These are phyloP conservation scores for Aspergillus proliferans DNA, from an alignment of 2,329 filamentous ascomycete species.

Conservation along the genomic window DNA sequence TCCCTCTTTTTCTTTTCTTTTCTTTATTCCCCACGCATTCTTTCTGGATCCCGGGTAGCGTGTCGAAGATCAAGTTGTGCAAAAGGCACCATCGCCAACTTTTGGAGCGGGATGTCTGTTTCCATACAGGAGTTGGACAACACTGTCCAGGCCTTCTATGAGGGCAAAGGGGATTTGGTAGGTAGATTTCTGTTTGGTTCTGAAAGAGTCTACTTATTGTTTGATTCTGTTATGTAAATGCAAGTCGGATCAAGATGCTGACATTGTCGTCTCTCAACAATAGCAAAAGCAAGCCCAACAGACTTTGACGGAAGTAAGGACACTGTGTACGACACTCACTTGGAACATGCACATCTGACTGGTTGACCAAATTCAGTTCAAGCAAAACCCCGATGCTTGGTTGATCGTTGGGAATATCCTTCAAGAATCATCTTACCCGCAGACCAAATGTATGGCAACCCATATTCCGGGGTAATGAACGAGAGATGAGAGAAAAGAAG, in stretches of 20 bases:
- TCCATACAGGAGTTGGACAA: slow-evolving; percentile 92
- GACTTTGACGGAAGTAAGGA: slow-evolving; percentile 78
- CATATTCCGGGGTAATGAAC: background rate
- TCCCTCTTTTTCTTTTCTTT: background rate
- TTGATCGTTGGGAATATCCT: slow-evolving; percentile 95
- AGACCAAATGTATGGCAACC: slow-evolving; percentile 78
- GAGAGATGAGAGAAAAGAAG: background rate
- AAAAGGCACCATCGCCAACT: slow-evolving; percentile 24
- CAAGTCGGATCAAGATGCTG: background rate
- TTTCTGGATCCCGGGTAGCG: background rate
- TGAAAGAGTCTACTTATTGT: no score
- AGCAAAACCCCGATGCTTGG: slow-evolving; percentile 98
- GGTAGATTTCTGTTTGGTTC: slow-evolving; percentile 20
- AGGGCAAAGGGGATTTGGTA: slow-evolving; percentile 90
- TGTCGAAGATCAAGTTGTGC: slow-evolving; percentile 10
- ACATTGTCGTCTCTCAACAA: slow-evolving; percentile 6
- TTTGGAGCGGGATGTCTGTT: slow-evolving; percentile 50
- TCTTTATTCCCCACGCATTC: background rate
- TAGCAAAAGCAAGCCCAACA: slow-evolving; percentile 96
- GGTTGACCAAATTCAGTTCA: slow-evolving; percentile 61
- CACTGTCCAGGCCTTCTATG: slow-evolving; percentile 94
- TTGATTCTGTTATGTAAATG: background rate
- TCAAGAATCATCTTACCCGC: slow-evolving; percentile 82
- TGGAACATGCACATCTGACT: slow-evolving; percentile 8
- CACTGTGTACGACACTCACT: background rate